Percentiles rank a stretch among this genome's conserved stretches.
Conservation (phyloP, 306 rosid species). For the Urtica urens region DNA sequence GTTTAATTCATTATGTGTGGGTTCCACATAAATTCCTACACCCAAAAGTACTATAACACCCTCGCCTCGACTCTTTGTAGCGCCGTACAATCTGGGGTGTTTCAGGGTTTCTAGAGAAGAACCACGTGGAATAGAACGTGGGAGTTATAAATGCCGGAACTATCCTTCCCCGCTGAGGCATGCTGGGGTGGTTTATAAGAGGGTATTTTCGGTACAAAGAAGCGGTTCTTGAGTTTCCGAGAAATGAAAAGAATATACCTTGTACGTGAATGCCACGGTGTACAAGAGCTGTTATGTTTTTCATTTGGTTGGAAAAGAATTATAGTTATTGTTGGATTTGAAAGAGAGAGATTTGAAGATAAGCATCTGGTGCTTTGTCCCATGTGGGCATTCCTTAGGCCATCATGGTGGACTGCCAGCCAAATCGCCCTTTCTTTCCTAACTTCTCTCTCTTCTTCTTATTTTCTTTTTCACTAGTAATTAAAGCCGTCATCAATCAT, state of each 20-base stretch:
- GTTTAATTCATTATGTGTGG: constrained; percentile 16
- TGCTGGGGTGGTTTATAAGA: not conserved
- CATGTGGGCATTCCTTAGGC: constrained; percentile 16
- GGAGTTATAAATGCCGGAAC: constrained; percentile 26
- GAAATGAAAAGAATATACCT: constrained; percentile 21
- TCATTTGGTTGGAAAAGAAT: not conserved
- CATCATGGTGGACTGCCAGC: constrained; percentile 16
- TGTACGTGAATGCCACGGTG: constrained; percentile 48
- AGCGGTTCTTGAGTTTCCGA: not conserved
- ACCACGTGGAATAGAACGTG: constrained; percentile 31
- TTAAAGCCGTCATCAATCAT: not conserved
- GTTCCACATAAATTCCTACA: constrained; percentile 15
- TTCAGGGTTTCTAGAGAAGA: not conserved
- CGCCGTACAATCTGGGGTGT: constrained; percentile 5
- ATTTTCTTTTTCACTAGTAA: not conserved
- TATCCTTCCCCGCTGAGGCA: constrained; percentile 17
- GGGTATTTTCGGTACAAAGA: constrained; percentile 20
- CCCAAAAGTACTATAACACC: constrained; percentile 11
- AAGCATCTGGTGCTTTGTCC: constrained; percentile 36
- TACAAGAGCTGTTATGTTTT: constrained; percentile 26
- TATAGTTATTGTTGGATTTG: not conserved
- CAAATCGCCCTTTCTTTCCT: constrained; percentile 1
- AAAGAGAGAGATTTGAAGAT: constrained; percentile 9
- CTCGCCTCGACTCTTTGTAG: fast-evolving
- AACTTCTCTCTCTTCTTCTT: not conserved